Base-by-base conservation (phyloP, 1,284 basidiomycete species). In the Puccinia coronata region DNA sequence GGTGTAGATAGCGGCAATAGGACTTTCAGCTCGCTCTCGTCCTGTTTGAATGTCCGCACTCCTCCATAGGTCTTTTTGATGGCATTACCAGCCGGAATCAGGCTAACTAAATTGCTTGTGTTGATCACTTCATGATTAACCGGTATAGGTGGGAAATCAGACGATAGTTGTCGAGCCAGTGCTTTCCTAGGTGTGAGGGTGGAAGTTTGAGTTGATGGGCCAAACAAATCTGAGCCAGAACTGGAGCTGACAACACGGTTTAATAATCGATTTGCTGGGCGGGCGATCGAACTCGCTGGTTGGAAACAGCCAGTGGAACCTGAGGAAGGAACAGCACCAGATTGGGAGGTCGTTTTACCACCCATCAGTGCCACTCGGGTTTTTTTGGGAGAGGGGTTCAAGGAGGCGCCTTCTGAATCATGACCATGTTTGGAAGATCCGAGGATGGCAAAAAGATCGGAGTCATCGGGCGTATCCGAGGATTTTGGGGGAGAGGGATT, bases 11-110 rank as follows among this genome's bases (percentile, higher is more conserved):
- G n/a, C 34, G 75, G 75, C 49, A 78, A 39, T n/a, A 78, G 49
- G n/a, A 78, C 23, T 36, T 63, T 78, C 23, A 78, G 31, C 51
- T 78, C 75, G 49, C 69, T 67, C 36, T 78, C 75, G 49, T 78
- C 75, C n/a, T 49, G 36, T 39, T 65, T 67, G 34, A 53, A 69
- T 36, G 75, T 78, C n/a, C 63, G 41, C 39, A 69, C 31, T 43
- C 47, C 75, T 20, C 75, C 75, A 49, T 78, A 78, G 2, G 75
- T 78, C 28, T 69, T 78, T 51, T 78, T 65, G 63, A 67, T 34
- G 23, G 23, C 11, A 51, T 67, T 53, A 39, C 61, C 36, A n/a
- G 25, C 47, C n/a, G 41, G 47, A 20, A 78, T n/a, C n/a, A n/a
- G n/a, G n/a, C n/a, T n/a, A n/a, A 63, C 49, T 47, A 78, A 36